Percentiles rank a stretch among this genome's conserved stretches.
phyloP scores from a whole-genome alignment of 225 moss, liverwort and hornwort genomes.

The Marchantia polymorpha region DNA sequence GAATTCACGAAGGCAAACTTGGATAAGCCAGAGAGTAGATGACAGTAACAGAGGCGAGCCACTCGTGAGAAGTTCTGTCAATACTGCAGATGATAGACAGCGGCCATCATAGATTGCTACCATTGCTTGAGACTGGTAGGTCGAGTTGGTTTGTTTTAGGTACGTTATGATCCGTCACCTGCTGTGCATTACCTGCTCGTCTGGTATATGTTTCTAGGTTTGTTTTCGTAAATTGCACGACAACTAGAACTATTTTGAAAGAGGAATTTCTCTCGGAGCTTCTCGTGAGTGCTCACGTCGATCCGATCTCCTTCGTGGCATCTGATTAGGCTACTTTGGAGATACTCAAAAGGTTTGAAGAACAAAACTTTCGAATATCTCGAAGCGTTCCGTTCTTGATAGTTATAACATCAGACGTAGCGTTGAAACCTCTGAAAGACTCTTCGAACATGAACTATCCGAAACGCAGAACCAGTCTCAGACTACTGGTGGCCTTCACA shows the following conservation, averaged over 20 bases:
- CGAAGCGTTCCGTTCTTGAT: constrained; percentile 57
- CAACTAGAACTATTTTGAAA: too few species aligned
- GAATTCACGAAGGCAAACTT: background rate
- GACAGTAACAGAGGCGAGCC: constrained; percentile 10
- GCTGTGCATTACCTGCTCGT: background rate
- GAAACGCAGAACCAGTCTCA: constrained; percentile 76
- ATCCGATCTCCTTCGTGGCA: background rate
- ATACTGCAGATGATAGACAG: constrained; percentile 22
- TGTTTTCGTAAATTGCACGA: too few species aligned
- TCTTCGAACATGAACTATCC: constrained; percentile 55
- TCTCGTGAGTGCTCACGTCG: background rate
- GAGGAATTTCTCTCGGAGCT: too few species aligned
- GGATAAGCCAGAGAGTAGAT: constrained; percentile 7
- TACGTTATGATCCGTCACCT: constrained; percentile 29
- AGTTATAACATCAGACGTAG: constrained; percentile 54
- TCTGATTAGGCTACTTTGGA: background rate
- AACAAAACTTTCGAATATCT: constrained; percentile 65
- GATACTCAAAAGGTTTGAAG: too few species aligned
- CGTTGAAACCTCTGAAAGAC: constrained; percentile 65
- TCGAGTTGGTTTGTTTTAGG: constrained; percentile 74
- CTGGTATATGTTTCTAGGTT: too few species aligned
- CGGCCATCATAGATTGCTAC: constrained; percentile 20
- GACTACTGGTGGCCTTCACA: constrained; percentile 72
- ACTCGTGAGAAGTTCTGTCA: constrained; percentile 36
- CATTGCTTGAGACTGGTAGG: constrained; percentile 61